Conservation (phyloP, 2,329 filamentous ascomycete genomes). For the Sporothrix globosa region DNA sequence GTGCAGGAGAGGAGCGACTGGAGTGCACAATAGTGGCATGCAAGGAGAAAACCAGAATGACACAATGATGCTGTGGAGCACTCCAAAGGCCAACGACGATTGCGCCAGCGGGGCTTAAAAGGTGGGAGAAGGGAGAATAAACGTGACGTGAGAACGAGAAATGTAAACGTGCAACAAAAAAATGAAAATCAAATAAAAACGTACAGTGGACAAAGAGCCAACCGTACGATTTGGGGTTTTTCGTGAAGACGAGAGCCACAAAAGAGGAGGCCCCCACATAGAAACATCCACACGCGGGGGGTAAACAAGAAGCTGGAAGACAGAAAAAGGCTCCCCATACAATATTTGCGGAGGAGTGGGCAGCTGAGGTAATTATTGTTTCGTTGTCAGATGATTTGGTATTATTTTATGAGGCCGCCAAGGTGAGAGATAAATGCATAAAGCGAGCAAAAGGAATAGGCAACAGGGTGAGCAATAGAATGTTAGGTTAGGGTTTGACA, state of each 20-base stretch:
- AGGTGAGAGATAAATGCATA: not conserved
- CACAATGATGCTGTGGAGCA: constrained; percentile 12
- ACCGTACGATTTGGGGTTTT: not conserved
- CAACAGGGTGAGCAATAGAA: not conserved
- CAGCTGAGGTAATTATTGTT: constrained; percentile 8
- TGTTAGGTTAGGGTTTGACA: constrained; percentile 10
- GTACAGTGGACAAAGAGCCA: not conserved
- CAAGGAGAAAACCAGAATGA: constrained; percentile 7
- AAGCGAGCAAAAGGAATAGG: not conserved
- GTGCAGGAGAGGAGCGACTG: constrained; percentile 10
- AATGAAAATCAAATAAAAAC: not conserved
- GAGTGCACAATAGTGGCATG: constrained; percentile 1
- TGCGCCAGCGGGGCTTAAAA: constrained; percentile 7
- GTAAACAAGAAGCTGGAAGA: not conserved
- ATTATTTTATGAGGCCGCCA: not conserved
- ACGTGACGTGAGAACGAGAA: not conserved
- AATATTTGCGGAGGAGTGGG: not conserved
- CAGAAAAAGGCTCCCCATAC: constrained; percentile 22
- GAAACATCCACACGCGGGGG: constrained; percentile 9
- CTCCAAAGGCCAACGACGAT: constrained; percentile 11
- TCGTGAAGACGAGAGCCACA: not conserved
- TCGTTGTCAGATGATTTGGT: constrained; percentile 11
- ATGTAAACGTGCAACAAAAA: not conserved
- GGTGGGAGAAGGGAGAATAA: constrained; percentile 5
- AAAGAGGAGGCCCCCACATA: constrained; percentile 18